Evolutionary conservation across 2,329 filamentous ascomycete species (phyloP), one percentile per base, ranked within the genome.

Genomic region (Trichoderma atrobrunneum): DNA sequence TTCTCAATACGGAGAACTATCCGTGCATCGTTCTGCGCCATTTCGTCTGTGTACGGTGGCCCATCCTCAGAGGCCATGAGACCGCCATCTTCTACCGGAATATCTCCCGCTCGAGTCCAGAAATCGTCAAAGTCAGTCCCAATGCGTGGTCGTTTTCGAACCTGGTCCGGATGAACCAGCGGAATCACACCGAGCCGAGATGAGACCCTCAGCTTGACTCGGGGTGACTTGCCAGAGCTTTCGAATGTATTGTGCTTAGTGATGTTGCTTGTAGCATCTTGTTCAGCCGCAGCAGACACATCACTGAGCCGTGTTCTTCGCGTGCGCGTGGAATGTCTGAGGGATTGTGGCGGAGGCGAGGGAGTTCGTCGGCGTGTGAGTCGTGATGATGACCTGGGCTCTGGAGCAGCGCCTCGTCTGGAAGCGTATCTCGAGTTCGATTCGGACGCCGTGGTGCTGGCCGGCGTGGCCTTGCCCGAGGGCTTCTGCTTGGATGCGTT

Each of bases 1-100:
- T 90, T 84, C 75, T 94, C 89, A 32, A 97, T 89, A 36, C 89
- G 88, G 71, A 89, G 75, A 21, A 96, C 88, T n/a, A 90, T 82
- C 18, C 83, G 82, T 1, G 93, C 94, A 81, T 98, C 94, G 68
- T 87, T 86, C 59, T 83, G 79, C 2, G 91, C 90, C 77, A 88
- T 86, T 68, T 91, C 89, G 12, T 89, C 84, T 1, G 90, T 91
- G 75, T 88, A 88, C 18, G 81, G 79, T 1, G 85, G 84, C 0
- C 85, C 87, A 82, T 91, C 87, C 70, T 91, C 88, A 2, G 84
- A 81, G 3, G 83, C 78, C 30, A 85, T 80, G n/a, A 88, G 81
- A 6, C 90, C 90, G 36, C 89, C 89, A 62, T 89, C 84, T 62
- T 89, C 86, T 5, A 90, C 84, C 5, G 88, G 84, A 64, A 90